These are phyloP conservation scores for Fusarium marasasianum DNA, from an alignment of 2,329 filamentous ascomycete genomes.

Conservation along the genomic window DNA sequence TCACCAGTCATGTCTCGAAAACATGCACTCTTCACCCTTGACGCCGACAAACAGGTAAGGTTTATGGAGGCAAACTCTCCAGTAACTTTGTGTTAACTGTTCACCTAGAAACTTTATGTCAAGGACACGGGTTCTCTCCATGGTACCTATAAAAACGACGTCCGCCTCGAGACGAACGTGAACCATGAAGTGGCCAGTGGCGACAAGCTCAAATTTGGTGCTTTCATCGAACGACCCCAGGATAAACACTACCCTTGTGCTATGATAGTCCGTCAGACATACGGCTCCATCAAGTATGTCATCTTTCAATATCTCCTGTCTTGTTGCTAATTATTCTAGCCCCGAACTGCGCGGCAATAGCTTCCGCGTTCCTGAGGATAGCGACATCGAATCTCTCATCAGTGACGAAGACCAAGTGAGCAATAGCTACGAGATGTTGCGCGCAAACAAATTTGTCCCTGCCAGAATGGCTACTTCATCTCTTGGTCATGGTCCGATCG, in stretches of 20 bases:
- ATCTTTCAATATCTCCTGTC: not conserved
- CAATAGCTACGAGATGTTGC: slow-evolving; percentile 42
- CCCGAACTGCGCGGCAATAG: slow-evolving; percentile 42
- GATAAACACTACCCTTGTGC: slow-evolving; percentile 51
- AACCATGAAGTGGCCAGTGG: slow-evolving; percentile 36
- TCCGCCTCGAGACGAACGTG: slow-evolving; percentile 26
- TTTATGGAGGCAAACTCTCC: not conserved
- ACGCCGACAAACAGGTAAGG: slow-evolving; percentile 56
- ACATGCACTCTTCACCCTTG: slow-evolving; percentile 66
- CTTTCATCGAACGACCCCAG: slow-evolving; percentile 47
- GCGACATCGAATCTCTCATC: slow-evolving; percentile 45
- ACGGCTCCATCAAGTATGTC: slow-evolving; percentile 40
- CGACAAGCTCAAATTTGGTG: slow-evolving; percentile 50
- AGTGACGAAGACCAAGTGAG: slow-evolving; percentile 44
- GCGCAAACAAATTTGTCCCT: slow-evolving; percentile 44
- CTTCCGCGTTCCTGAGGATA: slow-evolving; percentile 57
- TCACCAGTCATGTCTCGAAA: slow-evolving; percentile 76
- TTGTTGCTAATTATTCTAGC: slow-evolving; percentile 35
- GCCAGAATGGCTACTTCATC: slow-evolving; percentile 7
- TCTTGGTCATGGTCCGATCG: slow-evolving; percentile 20
- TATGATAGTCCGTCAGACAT: slow-evolving; percentile 48
- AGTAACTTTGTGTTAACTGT: slow-evolving; percentile 28
- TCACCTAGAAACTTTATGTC: slow-evolving; percentile 54
- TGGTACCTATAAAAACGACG: slow-evolving; percentile 59
- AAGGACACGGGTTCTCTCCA: slow-evolving; percentile 62